A percentile compares a stretch with the other conserved stretches of the same genome.
phyloP scores from a whole-genome alignment of 2,329 filamentous ascomycete genomes.

The Phialophora expanda region DNA sequence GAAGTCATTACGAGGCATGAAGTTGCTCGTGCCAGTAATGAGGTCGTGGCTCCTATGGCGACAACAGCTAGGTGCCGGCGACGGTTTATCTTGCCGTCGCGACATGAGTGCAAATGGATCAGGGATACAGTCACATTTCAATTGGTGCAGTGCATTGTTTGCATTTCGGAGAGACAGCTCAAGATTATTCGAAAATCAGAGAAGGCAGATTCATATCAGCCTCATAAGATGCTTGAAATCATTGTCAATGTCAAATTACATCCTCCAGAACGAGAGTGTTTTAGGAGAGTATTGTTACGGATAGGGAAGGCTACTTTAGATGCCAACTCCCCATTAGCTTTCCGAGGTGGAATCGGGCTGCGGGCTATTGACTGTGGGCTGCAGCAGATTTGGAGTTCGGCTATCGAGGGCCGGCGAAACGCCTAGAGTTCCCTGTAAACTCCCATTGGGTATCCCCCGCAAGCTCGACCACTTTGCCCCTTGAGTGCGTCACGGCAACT shows the following conservation, averaged over 20 bases:
- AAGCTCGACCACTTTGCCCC: not conserved
- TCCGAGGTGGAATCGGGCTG: not conserved
- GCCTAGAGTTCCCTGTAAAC: conserved; percentile 2
- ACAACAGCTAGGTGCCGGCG: too few relatives aligned
- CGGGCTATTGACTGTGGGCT: not conserved
- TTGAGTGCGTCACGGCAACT: conserved; percentile 4
- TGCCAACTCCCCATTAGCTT: not conserved
- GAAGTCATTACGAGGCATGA: too few relatives aligned
- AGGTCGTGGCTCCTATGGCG: too few relatives aligned
- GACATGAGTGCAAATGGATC: not conserved
- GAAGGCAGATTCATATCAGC: not conserved
- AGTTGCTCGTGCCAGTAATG: too few relatives aligned
- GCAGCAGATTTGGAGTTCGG: conserved; percentile 1
- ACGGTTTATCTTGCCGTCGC: not conserved
- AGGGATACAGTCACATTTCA: not conserved
- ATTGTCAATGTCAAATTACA: not conserved
- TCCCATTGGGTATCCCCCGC: not conserved
- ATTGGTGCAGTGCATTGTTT: too few relatives aligned
- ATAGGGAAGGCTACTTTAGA: not conserved
- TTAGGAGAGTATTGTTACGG: not conserved
- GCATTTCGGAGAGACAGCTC: not conserved
- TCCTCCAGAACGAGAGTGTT: not conserved
- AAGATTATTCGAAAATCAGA: not conserved
- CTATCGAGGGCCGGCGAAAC: not conserved
- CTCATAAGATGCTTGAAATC: not conserved